Evolutionary conservation across 139 green algal genomes (phyloP).

Genomic region (Tetraselmis chui): DNA sequence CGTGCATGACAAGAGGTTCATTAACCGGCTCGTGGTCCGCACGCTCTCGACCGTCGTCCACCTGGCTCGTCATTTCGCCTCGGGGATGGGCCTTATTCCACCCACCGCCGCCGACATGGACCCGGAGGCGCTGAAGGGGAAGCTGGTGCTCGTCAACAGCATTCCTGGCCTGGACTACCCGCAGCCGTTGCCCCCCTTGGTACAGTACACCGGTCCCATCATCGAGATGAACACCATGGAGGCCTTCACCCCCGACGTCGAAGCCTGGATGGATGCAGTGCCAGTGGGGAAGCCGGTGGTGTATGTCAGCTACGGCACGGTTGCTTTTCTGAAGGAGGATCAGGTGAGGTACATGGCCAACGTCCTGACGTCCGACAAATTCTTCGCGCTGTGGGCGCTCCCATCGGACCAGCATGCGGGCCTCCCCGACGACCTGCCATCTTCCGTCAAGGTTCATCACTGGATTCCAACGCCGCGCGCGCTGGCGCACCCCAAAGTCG

Average conservation of each 20-base stretch:
- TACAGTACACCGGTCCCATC: neutral
- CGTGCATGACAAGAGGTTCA: neutral
- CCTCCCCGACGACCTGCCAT: neutral
- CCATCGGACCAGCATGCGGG: neutral
- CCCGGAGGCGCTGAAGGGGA: neutral
- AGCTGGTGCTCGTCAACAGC: neutral
- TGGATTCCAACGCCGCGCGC: neutral
- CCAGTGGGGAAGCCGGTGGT: neutral
- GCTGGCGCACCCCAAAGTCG: neutral
- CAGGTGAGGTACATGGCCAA: neutral
- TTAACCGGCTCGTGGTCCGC: neutral
- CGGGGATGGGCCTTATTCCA: neutral
- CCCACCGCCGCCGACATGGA: neutral
- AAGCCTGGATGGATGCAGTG: neutral
- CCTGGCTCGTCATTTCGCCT: neutral
- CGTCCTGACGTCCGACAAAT: neutral
- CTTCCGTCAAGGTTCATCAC: neutral
- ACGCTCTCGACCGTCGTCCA: neutral
- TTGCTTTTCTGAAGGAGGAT: neutral
- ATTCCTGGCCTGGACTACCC: neutral
- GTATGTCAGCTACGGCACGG: neutral
- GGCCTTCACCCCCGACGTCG: neutral
- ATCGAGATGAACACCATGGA: neutral
- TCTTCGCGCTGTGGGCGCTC: neutral
- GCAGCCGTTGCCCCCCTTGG: neutral